Evolutionary conservation across 805 yeast genomes (phyloP), one percentile per base, ranked within the genome.

Genomic region (Ogataea henricii): DNA sequence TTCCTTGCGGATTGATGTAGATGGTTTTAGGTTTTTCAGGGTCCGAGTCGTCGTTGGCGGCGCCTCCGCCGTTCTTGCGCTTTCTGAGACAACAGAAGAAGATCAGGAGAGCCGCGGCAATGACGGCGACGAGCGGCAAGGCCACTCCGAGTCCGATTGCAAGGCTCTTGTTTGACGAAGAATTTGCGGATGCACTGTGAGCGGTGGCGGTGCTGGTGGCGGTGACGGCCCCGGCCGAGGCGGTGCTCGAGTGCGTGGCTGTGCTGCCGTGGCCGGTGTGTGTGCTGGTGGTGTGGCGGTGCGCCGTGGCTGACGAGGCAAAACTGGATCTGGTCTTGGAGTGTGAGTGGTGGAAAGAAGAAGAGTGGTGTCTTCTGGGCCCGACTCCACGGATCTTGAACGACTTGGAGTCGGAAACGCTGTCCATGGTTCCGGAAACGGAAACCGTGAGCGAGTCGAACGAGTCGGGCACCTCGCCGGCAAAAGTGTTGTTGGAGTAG

Each of bases 111-210:
- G 78, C 43, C 0, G 71, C 72, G 0, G 80, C 75, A 2, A 81
- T 55, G 7, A 82, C 57, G 0, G 87, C 57, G 1, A 76, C 76
- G 3, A 80, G 68, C 1, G 96, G 96, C 40, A 94, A 76, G 1
- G 85, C 88, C n/a, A 87, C 91, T 46, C 97, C 97, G 50, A 91
- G 77, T 1, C 91, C 96, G 61, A 92, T 87, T 0, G 96, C 96
- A n/a, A 88, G 71, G 2, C 79, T 77, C 54, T 78, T 84, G 44
- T 71, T 73, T 37, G 66, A 68, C 30, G 63, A 45, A 51, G 45
- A 35, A 45, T 43, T 39, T 23, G 56, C 43, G 23, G 49, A 34
- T 2, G 46, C 26, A 5, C 17, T 36, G 40, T 36, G 40, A 20
- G 21, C 3, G 7, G 46, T 25, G 18, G 43, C 45, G 25, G 39